Evolutionary conservation across 2,329 filamentous ascomycete species (phyloP), one percentile per base, ranked within the genome.

Genomic region (Pestalotiopsis fici): DNA sequence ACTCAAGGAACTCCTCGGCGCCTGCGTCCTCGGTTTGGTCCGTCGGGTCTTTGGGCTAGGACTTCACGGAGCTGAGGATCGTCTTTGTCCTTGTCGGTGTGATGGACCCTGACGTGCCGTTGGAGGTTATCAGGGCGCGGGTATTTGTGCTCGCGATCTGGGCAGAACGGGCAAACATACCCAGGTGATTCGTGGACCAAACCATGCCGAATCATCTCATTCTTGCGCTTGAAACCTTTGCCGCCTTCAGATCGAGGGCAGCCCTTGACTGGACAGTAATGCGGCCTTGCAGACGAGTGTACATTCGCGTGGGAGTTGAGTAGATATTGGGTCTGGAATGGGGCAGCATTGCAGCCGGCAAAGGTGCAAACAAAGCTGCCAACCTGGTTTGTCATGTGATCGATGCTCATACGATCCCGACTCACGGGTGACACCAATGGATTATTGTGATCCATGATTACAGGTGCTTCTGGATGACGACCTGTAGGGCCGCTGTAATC

Each of bases 161-260:
- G 93, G 78, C 96, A 99, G 77, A 98, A 98, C 0, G 96, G 96
- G 78, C 96, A 99, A 35, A 97, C 90, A 75, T 98, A 99, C 68
- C 95, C 95, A 1, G 96, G 96, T 7, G 94, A 97, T 71, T 94
- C 91, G 76, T 99, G 96, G 3, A 98, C 96, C 3, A 98, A 86
- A 1, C 95, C 95, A 75, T 92, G 90, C 31, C 90, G 81, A 59
- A 91, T 91, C 90, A 92, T 91, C 76, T 92, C 90, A 71, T 92
- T 92, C 77, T 91, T 92, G 67, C 90, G 84, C 77, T 92, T 92
- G 77, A 92, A 92, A 0, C 90, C 90, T 71, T 89, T 90, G 3
- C 90, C 90, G 2, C 87, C 86, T 74, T 90, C 86, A 61, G 86
- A 87, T 63, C 89, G 84, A n/a, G 88, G 82, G 72, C 90, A 92